These are phyloP conservation scores for Russula griseocarnosa DNA, from an alignment of 768 basidiomycete species.

Conservation along the genomic window DNA sequence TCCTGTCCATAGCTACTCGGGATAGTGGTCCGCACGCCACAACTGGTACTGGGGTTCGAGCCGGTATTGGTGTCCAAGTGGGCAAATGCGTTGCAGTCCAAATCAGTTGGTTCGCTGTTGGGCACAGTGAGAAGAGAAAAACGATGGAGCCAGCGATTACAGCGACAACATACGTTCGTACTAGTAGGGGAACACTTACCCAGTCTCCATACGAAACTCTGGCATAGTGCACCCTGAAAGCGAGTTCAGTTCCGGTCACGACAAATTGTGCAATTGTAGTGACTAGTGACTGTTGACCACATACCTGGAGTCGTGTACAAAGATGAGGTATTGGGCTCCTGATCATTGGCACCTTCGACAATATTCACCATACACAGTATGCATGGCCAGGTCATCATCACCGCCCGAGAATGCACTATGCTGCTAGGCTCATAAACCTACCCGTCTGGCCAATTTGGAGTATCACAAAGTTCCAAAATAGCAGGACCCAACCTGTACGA, in stretches of 20 bases:
- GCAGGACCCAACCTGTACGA: conserved; percentile 46
- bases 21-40: conserved; percentile 44
- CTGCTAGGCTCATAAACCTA: conserved; percentile 26
- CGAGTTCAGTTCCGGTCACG: not conserved
- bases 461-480: conserved; percentile 48
- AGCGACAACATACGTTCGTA: no score
- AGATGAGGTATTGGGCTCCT: conserved; percentile 47
- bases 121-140: conserved; percentile 19
- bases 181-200: conserved; percentile 36
- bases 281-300: not conserved
- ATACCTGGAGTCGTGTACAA: conserved; percentile 50
- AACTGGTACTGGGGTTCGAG: conserved; percentile 44
- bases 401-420: not conserved
- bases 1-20: conserved; percentile 50
- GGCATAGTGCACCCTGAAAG: conserved; percentile 54
- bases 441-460: conserved; percentile 49
- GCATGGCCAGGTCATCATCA: conserved; percentile 29
- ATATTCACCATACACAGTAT: conserved; percentile 50
- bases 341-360: conserved; percentile 56
- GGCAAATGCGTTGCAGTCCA: conserved; percentile 48
- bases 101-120: conserved; percentile 33
- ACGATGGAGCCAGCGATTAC: not conserved
- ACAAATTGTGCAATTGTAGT: not conserved
- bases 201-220: conserved; percentile 41
- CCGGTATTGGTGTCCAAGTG: conserved; percentile 30